phyloP scores from a whole-genome alignment of 148 eudicot genomes.

The Fagopyrum tataricum region DNA sequence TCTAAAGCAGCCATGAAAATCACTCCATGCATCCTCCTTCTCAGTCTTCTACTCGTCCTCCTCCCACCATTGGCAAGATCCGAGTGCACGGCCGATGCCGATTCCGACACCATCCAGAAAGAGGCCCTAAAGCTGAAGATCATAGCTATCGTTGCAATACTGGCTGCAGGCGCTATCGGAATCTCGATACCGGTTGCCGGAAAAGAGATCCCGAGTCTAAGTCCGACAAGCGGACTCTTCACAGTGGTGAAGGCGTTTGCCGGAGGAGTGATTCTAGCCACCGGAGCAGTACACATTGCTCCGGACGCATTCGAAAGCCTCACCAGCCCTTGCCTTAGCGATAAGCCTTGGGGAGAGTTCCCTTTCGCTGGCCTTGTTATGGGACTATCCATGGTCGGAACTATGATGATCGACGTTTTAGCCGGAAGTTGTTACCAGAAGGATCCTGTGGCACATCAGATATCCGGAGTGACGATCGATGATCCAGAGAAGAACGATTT shows the following conservation, averaged over 20 bases:
- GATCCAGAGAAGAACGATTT: slow-evolving; percentile 16
- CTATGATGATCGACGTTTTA: slow-evolving; percentile 34
- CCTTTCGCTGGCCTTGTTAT: slow-evolving; percentile 30
- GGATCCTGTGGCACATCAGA: not conserved
- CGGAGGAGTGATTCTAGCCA: slow-evolving; percentile 36
- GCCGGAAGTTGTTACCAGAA: slow-evolving; percentile 27
- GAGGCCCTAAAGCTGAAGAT: slow-evolving; percentile 22
- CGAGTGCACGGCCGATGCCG: slow-evolving; percentile 24
- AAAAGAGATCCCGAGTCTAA: slow-evolving; percentile 15
- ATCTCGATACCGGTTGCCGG: slow-evolving; percentile 27
- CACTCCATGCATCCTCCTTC: not conserved
- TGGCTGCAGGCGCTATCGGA: slow-evolving; percentile 21
- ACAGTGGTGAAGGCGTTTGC: slow-evolving; percentile 34
- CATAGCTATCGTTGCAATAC: slow-evolving; percentile 19
- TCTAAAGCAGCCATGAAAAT: too few relatives aligned
- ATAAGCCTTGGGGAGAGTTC: slow-evolving; percentile 18
- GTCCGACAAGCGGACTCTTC: slow-evolving; percentile 26
- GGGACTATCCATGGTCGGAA: slow-evolving; percentile 24
- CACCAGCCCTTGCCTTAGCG: slow-evolving; percentile 26
- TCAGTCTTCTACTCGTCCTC: slow-evolving; percentile 5
- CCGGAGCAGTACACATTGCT: slow-evolving; percentile 29
- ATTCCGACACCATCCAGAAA: not conserved
- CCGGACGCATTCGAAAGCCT: slow-evolving; percentile 30
- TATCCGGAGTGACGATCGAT: too few relatives aligned
- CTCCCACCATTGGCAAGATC: slow-evolving; percentile 6